Conservation (phyloP, 2,329 filamentous ascomycete genomes). For the Penicillium frequentans region DNA sequence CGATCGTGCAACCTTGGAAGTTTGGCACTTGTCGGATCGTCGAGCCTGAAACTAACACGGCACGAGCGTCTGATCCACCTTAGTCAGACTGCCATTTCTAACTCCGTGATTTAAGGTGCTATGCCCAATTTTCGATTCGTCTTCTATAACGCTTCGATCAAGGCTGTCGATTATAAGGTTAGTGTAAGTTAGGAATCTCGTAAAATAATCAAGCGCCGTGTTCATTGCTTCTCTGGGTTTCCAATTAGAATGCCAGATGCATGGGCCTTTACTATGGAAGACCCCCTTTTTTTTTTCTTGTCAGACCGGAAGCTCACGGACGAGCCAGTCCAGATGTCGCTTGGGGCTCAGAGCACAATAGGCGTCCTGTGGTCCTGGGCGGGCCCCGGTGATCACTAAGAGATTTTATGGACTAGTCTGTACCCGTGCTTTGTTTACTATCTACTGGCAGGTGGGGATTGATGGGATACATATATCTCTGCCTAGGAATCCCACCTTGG, state of each 20-base stretch:
- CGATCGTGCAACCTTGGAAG: not conserved
- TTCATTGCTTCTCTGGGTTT: not conserved
- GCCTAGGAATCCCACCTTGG: not conserved
- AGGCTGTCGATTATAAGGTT: not conserved
- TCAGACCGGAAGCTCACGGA: constrained; percentile 4
- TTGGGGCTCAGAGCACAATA: not conserved
- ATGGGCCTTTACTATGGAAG: not conserved
- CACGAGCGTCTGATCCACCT: constrained; percentile 25
- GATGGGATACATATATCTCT: not conserved
- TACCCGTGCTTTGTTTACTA: not conserved
- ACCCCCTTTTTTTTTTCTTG: constrained; percentile 3
- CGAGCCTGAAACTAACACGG: constrained; percentile 31
- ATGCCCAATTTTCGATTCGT: not conserved
- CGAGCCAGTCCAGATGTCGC: not conserved
- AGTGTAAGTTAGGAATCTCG: no score
- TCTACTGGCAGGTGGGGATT: not conserved
- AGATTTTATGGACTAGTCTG: not conserved
- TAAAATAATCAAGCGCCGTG: no score
- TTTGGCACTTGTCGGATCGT: constrained; percentile 20
- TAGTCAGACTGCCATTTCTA: not conserved
- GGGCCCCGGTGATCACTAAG: not conserved
- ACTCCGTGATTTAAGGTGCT: not conserved
- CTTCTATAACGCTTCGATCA: not conserved
- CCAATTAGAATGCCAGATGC: not conserved
- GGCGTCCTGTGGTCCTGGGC: not conserved